A percentile compares a stretch with the other conserved stretches of the same genome.
Evolutionary conservation across 2,329 filamentous ascomycete species (phyloP).

Genomic region (Talaromyces pinophilus): DNA sequence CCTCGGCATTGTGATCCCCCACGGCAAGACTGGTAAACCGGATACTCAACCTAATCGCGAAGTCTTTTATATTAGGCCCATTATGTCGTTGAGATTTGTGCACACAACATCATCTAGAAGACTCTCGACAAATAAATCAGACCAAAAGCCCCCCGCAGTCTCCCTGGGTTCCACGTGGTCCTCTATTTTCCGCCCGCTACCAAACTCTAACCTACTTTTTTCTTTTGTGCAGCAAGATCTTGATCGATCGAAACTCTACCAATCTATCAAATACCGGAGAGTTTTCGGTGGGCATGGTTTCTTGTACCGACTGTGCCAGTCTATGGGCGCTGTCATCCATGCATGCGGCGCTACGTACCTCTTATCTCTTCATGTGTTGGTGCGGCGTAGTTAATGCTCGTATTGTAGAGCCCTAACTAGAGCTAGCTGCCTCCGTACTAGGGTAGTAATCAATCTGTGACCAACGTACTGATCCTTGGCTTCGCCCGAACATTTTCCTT

Average conservation of each 20-base stretch:
- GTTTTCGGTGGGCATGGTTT: neutral
- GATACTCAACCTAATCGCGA: neutral
- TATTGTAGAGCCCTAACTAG: neutral
- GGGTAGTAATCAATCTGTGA: neutral
- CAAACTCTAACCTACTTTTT: neutral
- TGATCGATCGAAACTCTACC: neutral
- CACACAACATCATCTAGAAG: neutral
- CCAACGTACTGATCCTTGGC: neutral
- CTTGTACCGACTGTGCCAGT: neutral
- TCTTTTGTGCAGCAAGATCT: neutral
- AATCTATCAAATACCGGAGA: neutral
- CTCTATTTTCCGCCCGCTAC: neutral
- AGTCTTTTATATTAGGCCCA: neutral
- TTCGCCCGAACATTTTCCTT: neutral
- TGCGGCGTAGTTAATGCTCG: neutral
- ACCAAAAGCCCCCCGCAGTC: neutral
- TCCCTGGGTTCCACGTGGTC: neutral
- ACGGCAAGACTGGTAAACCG: neutral
- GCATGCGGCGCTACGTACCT: neutral
- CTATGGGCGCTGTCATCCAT: neutral
- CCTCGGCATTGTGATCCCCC: neutral
- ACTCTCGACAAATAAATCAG: neutral
- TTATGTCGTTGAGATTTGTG: neutral
- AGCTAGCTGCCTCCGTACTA: neutral
- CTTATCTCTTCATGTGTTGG: neutral